Evolutionary conservation across 2,329 filamentous ascomycete species (phyloP).

Genomic region (Colletotrichum coccodes): DNA sequence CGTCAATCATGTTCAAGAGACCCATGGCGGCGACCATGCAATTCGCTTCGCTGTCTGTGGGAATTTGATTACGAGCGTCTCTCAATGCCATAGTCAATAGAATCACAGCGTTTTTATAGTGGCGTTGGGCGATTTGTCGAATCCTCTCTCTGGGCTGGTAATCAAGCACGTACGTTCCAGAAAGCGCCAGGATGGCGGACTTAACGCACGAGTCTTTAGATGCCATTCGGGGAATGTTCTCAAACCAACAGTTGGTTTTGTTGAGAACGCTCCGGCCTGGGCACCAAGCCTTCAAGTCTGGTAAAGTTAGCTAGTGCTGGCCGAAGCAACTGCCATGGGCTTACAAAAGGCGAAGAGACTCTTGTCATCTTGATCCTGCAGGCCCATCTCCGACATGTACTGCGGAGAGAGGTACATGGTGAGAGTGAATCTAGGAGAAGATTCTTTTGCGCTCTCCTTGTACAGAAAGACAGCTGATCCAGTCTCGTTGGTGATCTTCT

Average conservation of each 20-base stretch:
- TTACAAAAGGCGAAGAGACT: conserved; percentile 29
- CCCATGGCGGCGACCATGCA: conserved; percentile 40
- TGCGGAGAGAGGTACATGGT: not conserved
- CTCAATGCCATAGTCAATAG: conserved; percentile 39
- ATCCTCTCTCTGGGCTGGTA: conserved; percentile 47
- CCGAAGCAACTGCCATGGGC: not conserved
- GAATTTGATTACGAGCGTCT: not conserved
- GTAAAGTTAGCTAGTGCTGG: not conserved
- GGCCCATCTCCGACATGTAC: conserved; percentile 1
- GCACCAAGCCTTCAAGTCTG: conserved; percentile 52
- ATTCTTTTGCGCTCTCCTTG: not conserved
- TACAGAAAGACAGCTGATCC: not conserved
- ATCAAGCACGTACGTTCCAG: conserved; percentile 53
- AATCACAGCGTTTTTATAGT: conserved; percentile 41
- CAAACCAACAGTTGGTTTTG: conserved; percentile 51
- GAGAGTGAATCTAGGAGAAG: not conserved
- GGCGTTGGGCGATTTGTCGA: conserved; percentile 44
- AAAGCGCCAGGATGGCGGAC: conserved; percentile 51
- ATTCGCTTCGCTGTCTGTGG: conserved; percentile 17
- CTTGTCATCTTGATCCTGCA: not conserved
- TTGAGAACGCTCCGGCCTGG: conserved; percentile 50
- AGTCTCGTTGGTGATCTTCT: not conserved
- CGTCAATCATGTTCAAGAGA: conserved; percentile 9
- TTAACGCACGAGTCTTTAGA: conserved; percentile 43
- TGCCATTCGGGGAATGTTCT: conserved; percentile 51